Evolutionary conservation across 1,139 yeast genomes (phyloP), one percentile per base, ranked within the genome.

Genomic region (Yamadazyma trypodendri): DNA sequence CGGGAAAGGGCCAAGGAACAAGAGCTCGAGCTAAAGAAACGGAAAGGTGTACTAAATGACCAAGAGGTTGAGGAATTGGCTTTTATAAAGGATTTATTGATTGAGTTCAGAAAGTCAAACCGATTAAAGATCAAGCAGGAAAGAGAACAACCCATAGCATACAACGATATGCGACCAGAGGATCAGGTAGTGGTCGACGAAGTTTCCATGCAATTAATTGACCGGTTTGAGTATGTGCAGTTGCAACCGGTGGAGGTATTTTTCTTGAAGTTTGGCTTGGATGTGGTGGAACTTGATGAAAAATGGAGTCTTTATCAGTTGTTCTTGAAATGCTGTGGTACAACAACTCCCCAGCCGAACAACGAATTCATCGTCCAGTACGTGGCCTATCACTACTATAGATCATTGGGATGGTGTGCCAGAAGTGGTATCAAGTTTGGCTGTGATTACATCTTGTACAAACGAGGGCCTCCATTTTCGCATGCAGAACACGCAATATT

Each of bases 401-500:
- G 96, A 37, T 80, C 96, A 0, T 72, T 80, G 24, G 97, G 97
- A 0, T 92, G 97, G 97, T 90, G 97, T 67, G 95, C 83, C 2
- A 72, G 95, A 42, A 78, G 90, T 1, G 98, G 97, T 0, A 77
- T 90, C 41, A 92, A 92, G 56, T 92, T 92, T 60, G 96, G 97
- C 2, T 77, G 87, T 16, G 95, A 90, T 50, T 82, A 70, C 59
- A 64, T 92, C 14, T 65, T 92, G 6, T 92, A 92, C 58, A 79
- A 83, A 40, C 71, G 92, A 40, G 99, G 99, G 0, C 98, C 98
- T 8, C 97, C 97, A 1, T 89, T 90, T 56, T 78, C 84, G 33
- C 99, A 92, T 57, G 97, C 98, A 0, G 96, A 89, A 51, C 87
- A 79, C 57, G 87, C 94, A 3, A 56, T 81, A 2, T 57, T 75